These are phyloP conservation scores for Leptodermis oblonga DNA, from an alignment of 257 asterid species.

Conservation along the genomic window DNA sequence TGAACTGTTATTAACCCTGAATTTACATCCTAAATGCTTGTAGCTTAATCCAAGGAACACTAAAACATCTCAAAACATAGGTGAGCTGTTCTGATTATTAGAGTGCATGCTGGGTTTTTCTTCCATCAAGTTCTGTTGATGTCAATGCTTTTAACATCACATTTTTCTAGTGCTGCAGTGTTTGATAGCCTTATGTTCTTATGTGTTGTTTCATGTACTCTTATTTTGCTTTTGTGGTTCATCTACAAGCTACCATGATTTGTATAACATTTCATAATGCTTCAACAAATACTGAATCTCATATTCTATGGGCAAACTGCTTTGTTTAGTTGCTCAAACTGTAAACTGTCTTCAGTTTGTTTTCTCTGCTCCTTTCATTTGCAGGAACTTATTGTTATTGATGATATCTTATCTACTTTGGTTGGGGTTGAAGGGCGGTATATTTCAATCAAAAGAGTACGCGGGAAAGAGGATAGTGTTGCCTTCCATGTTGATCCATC, in stretches of 20 bases:
- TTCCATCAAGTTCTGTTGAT: not conserved
- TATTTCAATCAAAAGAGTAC: conserved; percentile 55
- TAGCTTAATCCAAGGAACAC: not conserved
- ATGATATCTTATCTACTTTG: conserved; percentile 74
- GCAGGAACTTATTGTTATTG: conserved; percentile 91
- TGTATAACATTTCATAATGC: not conserved
- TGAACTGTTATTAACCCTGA: not conserved
- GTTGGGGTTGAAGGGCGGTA: conserved; percentile 92
- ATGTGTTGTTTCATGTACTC: not conserved
- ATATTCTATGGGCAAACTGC: not conserved
- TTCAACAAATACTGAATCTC: not conserved
- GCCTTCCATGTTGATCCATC: conserved; percentile 79
- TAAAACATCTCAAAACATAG: not conserved
- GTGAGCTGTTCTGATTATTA: not conserved
- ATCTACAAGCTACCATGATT: not conserved
- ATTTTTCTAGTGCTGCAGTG: not conserved
- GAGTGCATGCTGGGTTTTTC: not conserved
- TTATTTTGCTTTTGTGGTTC: not conserved
- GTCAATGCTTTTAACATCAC: not conserved
- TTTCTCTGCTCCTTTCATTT: conserved; percentile 10
- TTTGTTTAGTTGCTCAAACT: not conserved
- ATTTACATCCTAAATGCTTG: not conserved
- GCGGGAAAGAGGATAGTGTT: conserved; percentile 52
- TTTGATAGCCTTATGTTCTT: not conserved
- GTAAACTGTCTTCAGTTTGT: not conserved